Evolutionary conservation across 73 alveolate genomes (phyloP).

Genomic region (Blepharisma stoltei): DNA sequence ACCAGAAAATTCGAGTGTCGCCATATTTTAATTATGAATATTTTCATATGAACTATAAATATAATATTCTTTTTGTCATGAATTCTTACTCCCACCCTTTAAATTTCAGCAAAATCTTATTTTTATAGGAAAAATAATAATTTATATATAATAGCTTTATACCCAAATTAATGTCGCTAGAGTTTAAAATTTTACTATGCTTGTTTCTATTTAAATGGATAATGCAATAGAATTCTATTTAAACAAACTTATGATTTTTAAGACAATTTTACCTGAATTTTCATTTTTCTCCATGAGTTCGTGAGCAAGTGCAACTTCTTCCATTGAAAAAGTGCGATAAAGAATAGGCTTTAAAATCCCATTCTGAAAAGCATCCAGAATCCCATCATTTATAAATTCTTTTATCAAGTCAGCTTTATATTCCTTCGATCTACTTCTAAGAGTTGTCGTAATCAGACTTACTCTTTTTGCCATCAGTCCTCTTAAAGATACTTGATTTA

Average conservation of each 20-base stretch:
- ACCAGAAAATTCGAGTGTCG: too few species aligned
- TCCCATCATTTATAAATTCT: not conserved
- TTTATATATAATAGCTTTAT: too few species aligned
- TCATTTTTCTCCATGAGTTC: constrained; percentile 46
- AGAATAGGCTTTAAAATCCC: constrained; percentile 43
- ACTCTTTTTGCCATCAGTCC: constrained; percentile 45
- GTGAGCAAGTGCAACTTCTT: constrained; percentile 48
- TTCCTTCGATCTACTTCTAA: constrained; percentile 39
- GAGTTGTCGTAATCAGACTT: constrained; percentile 39
- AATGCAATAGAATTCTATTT: too few species aligned
- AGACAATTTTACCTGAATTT: constrained; percentile 57
- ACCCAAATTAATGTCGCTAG: too few species aligned
- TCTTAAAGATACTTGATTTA: constrained; percentile 32
- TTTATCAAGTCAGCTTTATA: constrained; percentile 18
- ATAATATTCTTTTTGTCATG: too few species aligned
- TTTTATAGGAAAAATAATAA: too few species aligned
- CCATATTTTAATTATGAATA: too few species aligned
- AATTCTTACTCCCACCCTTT: too few species aligned
- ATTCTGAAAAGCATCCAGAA: constrained; percentile 26
- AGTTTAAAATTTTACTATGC: too few species aligned
- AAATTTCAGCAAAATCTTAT: too few species aligned
- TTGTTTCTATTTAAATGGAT: too few species aligned
- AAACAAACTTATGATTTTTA: not conserved
- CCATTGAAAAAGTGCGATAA: constrained; percentile 28
- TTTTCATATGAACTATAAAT: too few species aligned